Base-by-base conservation (phyloP, 495 filamentous ascomycete genomes). In the Annulohypoxylon maeteangense region DNA sequence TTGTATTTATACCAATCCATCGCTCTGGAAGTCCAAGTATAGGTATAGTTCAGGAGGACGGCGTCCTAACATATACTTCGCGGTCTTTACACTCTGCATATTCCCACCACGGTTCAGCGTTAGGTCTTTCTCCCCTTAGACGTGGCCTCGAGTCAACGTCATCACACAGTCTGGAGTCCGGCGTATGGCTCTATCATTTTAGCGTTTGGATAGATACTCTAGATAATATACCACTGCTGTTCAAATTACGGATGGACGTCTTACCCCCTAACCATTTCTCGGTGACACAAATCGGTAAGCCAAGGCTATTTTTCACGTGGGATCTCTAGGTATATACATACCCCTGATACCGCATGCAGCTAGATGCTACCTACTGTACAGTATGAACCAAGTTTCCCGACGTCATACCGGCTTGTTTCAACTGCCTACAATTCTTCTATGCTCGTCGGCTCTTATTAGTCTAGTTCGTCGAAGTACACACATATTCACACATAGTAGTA, bases 51-150 rank as follows among this genome's bases (percentile, higher is more conserved):
- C 38, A 22, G 23, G 42, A 50, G 50, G 22, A 1, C 6, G 53
- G 54, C 31, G 64, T 59, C 50, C 18, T 50, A 48, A 29, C 44
- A 48, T 50, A 4, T 60, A 31, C 36, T 60, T 20, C 36, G 67
- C 70, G 36, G n/a, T 72, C 70, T 34, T 68, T 72, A 47, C 47
- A 61, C 25, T 62, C 45, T 68, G 64, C 60, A 68, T 72, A 44
- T 61, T 16, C 40, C 40, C 22, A 4, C 18, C n/a, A 31, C 16
- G 56, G 68, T 45, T 36, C 16, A 61, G 62, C 42, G 38, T 8
- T 40, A 22, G 62, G 57, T 20, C 23, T 36, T 47, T 62, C 22
- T 29, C 22, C 4, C 44, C 57, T 7, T 64, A 61, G 47, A 68
- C 25, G 65, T 64, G 55, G 27, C 55, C 59, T 40, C 55, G 64